Evolutionary conservation across 768 basidiomycete species (phyloP).

Genomic region (Tylopilus rubrobrunneus): DNA sequence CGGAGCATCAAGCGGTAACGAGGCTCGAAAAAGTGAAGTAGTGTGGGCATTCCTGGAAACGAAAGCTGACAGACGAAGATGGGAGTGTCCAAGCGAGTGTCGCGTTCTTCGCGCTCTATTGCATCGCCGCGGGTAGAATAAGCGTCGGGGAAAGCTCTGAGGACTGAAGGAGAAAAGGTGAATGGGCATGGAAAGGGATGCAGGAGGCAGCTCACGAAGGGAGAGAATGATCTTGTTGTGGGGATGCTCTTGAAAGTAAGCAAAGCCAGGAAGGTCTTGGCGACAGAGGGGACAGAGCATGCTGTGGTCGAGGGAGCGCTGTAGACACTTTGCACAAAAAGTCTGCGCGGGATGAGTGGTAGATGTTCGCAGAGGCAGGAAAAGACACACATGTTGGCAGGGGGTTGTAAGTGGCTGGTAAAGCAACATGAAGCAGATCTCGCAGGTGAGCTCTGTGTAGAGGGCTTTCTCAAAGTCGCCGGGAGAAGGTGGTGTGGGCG

Average conservation of each 20-base stretch:
- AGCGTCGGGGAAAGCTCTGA: slow-evolving; percentile 60
- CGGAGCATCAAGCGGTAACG: slow-evolving; percentile 95
- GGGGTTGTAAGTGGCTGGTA: slow-evolving; percentile 89
- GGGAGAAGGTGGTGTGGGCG: slow-evolving; percentile 19
- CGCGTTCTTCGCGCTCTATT: slow-evolving; percentile 74
- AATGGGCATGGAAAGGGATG: slow-evolving; percentile 8
- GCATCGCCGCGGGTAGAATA: slow-evolving; percentile 62
- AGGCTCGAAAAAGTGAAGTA: slow-evolving; percentile 92
- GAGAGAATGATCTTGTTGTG: slow-evolving; percentile 67
- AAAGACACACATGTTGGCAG: slow-evolving; percentile 80
- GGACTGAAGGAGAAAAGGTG: slow-evolving; percentile 40
- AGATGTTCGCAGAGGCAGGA: slow-evolving; percentile 1
- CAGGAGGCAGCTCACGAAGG: slow-evolving; percentile 47
- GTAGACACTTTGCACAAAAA: slow-evolving; percentile 86
- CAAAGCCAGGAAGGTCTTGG: slow-evolving; percentile 65
- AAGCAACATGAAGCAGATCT: slow-evolving; percentile 84
- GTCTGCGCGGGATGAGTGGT: slow-evolving; percentile 48
- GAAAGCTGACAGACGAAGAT: slow-evolving; percentile 88
- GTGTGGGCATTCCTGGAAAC: slow-evolving; percentile 88
- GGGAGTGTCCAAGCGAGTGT: slow-evolving; percentile 79
- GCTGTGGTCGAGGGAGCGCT: slow-evolving; percentile 86
- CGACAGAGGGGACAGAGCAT: slow-evolving; percentile 84
- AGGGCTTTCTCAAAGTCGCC: slow-evolving; percentile 58
- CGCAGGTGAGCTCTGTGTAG: slow-evolving; percentile 72
- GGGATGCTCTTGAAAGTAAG: slow-evolving; percentile 79